Evolutionary conservation across 2,329 filamentous ascomycete genomes (phyloP), one percentile per base, ranked within the genome.

Genomic region (Aspergillus sp.): DNA sequence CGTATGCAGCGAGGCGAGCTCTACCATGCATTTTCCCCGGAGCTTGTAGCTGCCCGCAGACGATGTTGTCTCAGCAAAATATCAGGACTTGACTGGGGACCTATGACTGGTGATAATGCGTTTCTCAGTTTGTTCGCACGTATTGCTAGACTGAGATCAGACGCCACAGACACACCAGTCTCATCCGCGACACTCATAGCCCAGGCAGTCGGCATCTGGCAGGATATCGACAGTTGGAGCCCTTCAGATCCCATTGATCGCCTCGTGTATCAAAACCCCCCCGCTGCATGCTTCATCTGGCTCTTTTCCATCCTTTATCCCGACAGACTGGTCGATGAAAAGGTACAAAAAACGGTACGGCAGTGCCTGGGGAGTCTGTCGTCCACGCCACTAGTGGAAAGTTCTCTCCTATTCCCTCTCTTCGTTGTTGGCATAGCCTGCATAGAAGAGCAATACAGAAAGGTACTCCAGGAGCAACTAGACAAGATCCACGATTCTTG

Each of bases 11-110:
- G 70, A 12, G 83, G 83, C 41, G 79, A 88, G 58, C 73, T 89
- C 9, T 88, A 88, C 64, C 77, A 83, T 54, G 78, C 83, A 36
- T 88, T 88, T 57, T 77, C 77, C 1, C 82, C 85, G 0, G 75
- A 82, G 31, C 68, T 90, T 5, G 63, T 77, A 3, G 77, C 73
- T 0, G 80, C 76, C 29, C 77, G 86, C 11, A 69, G 69, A 12
- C 71, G 80, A 7, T 86, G 82, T n/a, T n/a, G n/a, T n/a, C n/a
- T n/a, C n/a, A n/a, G n/a, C n/a, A n/a, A n/a, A n/a, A n/a, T n/a
- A n/a, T n/a, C n/a, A n/a, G n/a, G n/a, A n/a, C n/a, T n/a, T n/a
- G n/a, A n/a, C n/a, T n/a, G n/a, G n/a, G n/a, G n/a, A n/a, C n/a
- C n/a, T n/a, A n/a, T n/a, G n/a, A n/a, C n/a, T n/a, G n/a, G n/a